A percentile compares a stretch with the other conserved stretches of the same genome.
These are phyloP conservation scores for Phialophora expanda DNA, from an alignment of 2,329 filamentous ascomycete genomes.

Conservation along the genomic window DNA sequence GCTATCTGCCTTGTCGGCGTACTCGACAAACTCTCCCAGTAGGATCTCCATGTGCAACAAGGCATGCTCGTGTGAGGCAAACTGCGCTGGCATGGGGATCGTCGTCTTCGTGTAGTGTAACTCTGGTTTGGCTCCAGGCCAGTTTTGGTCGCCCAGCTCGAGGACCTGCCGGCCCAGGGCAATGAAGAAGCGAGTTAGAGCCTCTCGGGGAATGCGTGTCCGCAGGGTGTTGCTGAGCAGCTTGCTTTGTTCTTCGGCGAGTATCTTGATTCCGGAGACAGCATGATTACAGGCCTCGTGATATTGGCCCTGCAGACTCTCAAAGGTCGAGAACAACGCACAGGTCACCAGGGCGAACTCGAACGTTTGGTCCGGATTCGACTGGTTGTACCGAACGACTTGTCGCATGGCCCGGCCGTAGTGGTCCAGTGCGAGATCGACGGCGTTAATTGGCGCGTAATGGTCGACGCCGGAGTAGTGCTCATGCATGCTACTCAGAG, in stretches of 20 bases:
- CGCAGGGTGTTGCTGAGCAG: conserved; percentile 3
- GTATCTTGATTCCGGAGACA: conserved; percentile 43
- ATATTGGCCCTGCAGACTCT: conserved; percentile 60
- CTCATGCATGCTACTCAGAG: conserved; percentile 43
- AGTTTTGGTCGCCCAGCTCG: conserved; percentile 28
- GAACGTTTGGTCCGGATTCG: conserved; percentile 42
- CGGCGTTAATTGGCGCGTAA: conserved; percentile 16
- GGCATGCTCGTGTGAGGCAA: conserved; percentile 28
- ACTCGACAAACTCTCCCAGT: conserved; percentile 12
- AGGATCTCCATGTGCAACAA: conserved; percentile 25
- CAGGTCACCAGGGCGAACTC: conserved; percentile 53
- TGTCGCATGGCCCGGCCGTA: conserved; percentile 58
- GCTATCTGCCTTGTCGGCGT: background rate
- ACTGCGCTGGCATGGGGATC: conserved; percentile 19
- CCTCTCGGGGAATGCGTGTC: conserved; percentile 11
- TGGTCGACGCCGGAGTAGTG: conserved; percentile 32
- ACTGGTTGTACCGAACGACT: conserved; percentile 47
- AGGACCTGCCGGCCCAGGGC: conserved; percentile 26
- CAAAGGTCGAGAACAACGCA: conserved; percentile 60
- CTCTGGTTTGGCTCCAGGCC: conserved; percentile 10
- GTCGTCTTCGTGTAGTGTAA: conserved; percentile 5
- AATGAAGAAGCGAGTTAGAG: conserved; percentile 28
- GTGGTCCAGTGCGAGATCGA: conserved; percentile 51
- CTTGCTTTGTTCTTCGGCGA: conserved; percentile 28
- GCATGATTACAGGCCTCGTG: conserved; percentile 50